Evolutionary conservation across 2,329 filamentous ascomycete genomes (phyloP), one percentile per base, ranked within the genome.

Genomic region (Fusarium zealandicum): DNA sequence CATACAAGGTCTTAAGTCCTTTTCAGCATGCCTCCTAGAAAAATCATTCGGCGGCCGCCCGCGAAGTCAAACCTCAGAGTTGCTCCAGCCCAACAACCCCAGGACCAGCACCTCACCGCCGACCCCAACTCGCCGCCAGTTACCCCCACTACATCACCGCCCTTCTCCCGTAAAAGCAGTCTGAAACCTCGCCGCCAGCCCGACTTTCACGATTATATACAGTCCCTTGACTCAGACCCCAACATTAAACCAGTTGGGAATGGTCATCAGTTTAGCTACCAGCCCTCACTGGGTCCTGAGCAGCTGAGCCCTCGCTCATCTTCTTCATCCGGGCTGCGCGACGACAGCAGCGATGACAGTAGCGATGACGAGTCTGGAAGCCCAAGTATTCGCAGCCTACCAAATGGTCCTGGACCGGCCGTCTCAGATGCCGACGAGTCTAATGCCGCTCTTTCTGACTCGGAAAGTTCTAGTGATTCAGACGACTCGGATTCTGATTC

Each of bases 51-150:
- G 64, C 69, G 70, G 67, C 75, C 74, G 60, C 74, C 75, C 49
- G 69, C 74, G 33, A 78, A 76, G 56, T 77, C 77, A 47, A 74
- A 75, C 54, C 71, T 78, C 62, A 73, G 74, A 58, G 60, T 72
- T 50, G 64, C 59, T 51, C 58, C 62, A 43, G 44, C 42, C 30
- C 54, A 62, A 33, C 54, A 62, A 33, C 28, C 39, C 44, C 52
- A 67, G 51, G 69, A 72, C 30, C 63, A 66, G 46, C 57, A 58
- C 50, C 65, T 64, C 63, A 65, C 69, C 68, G 67, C 70, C 61
- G 72, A 75, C 51, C 78, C 76, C 46, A 75, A 78, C 50, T 81
- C 79, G 64, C 79, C 78, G 58, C 78, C 78, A 33, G 76, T 78
- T 42, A 80, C 78, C 33, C 79, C 78, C 44, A 78, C 75, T 33